Conservation (phyloP, 2,329 filamentous ascomycete species). For the Epicoccum sorghinum region DNA sequence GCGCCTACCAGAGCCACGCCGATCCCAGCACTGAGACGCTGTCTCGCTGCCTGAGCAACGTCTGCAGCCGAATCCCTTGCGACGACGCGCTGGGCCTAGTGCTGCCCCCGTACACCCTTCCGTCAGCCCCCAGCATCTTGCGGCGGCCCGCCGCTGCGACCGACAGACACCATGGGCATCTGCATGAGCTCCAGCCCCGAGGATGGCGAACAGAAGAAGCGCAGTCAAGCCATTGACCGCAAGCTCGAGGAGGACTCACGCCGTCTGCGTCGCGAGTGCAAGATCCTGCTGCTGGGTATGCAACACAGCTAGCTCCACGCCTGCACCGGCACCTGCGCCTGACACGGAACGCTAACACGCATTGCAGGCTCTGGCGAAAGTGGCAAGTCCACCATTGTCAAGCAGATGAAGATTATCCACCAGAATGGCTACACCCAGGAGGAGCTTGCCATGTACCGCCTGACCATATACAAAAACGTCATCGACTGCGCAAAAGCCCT, state of each 20-base stretch:
- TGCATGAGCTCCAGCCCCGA: conserved; percentile 91
- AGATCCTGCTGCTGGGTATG: conserved; percentile 92
- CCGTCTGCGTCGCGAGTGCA: conserved; percentile 94
- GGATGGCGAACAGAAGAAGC: conserved; percentile 92
- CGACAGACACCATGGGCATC: conserved; percentile 73
- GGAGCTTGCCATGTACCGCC: conserved; percentile 89
- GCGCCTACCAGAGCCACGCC: conserved; percentile 27
- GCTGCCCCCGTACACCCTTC: conserved; percentile 25
- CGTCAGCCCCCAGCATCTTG: conserved; percentile 28
- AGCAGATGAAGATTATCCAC: conserved; percentile 99
- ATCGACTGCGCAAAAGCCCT: conserved; percentile 95
- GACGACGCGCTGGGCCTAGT: conserved; percentile 42
- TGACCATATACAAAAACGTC: conserved; percentile 98
- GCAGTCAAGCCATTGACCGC: conserved; percentile 94
- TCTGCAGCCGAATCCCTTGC: conserved; percentile 24
- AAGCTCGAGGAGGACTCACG: conserved; percentile 93
- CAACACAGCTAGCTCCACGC: conserved; percentile 10
- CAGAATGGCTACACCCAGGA: conserved; percentile 96
- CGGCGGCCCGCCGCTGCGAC: conserved; percentile 38
- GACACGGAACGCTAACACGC: conserved; percentile 33
- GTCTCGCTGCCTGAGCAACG: conserved; percentile 25
- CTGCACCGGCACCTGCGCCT: neutral
- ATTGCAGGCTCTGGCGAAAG: conserved; percentile 89
- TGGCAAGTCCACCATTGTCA: conserved; percentile 98
- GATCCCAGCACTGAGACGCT: conserved; percentile 26